Evolutionary conservation across 345 rosid species (phyloP).

Genomic region (Bruguiera gymnorhiza): DNA sequence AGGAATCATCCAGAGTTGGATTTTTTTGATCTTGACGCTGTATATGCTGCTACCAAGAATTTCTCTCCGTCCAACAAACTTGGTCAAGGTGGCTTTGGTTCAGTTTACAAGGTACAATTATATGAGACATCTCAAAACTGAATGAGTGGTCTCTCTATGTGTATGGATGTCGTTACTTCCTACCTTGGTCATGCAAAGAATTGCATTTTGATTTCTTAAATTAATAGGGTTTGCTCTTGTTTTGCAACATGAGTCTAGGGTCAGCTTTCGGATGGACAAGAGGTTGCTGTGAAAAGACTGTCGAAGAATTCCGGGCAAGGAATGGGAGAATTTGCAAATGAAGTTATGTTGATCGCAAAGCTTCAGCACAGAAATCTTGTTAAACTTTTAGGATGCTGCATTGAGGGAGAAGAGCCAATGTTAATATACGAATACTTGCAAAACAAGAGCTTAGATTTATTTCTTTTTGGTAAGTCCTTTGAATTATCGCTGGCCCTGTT

Average conservation of each 20-base stretch:
- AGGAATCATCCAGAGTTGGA: too few relatives aligned
- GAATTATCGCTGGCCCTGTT: not conserved
- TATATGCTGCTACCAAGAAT: constrained; percentile 27
- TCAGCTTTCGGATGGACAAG: constrained; percentile 37
- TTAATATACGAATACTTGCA: constrained; percentile 76
- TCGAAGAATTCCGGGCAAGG: constrained; percentile 64
- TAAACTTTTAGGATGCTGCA: constrained; percentile 61
- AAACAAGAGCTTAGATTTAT: constrained; percentile 67
- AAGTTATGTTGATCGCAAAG: constrained; percentile 55
- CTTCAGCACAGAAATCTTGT: constrained; percentile 78
- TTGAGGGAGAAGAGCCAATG: constrained; percentile 58
- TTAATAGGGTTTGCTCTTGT: not conserved
- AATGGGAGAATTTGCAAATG: constrained; percentile 59
- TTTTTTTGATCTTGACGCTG: not conserved
- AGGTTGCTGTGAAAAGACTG: constrained; percentile 72
- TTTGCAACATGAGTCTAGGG: not conserved
- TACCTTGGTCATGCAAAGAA: not conserved
- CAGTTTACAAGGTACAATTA: constrained; percentile 7
- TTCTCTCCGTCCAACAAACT: constrained; percentile 25
- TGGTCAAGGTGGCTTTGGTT: constrained; percentile 48
- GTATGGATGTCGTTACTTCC: not conserved
- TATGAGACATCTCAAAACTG: not conserved
- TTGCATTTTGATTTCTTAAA: not conserved
- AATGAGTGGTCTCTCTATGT: not conserved
- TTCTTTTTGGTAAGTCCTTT: constrained; percentile 55